Conservation (phyloP, 129 eudicot genomes). For the Centrapalus pauciflorus region DNA sequence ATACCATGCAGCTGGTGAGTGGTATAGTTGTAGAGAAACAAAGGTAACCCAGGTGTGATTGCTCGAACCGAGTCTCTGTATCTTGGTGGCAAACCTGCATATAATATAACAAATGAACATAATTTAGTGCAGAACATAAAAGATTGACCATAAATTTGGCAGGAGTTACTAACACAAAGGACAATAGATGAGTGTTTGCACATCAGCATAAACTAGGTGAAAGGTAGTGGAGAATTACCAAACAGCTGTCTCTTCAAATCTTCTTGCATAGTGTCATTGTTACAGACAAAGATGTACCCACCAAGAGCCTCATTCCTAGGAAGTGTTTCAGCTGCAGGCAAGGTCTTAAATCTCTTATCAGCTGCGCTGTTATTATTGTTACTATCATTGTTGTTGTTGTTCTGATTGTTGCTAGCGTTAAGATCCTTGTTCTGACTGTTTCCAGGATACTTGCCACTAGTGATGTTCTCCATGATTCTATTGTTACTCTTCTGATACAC, state of each 20-base stretch:
- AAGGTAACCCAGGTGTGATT: conserved; percentile 95
- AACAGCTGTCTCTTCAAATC: conserved; percentile 88
- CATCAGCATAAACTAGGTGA: neutral
- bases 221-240: conserved; percentile 41
- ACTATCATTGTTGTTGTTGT: conserved; percentile 30
- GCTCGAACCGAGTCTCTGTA: conserved; percentile 99
- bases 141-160: neutral
- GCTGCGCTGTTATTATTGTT: conserved; percentile 35
- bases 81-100: conserved; percentile 93
- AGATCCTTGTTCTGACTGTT: conserved; percentile 47
- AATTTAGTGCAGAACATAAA: neutral
- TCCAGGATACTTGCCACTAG: conserved; percentile 48
- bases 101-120: neutral
- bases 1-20: conserved; percentile 99
- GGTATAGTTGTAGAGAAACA: conserved; percentile 95
- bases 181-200: neutral
- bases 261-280: conserved; percentile 99
- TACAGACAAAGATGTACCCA: conserved; percentile 98
- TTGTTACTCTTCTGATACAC: conserved; percentile 56
- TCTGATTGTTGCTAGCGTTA: conserved; percentile 26
- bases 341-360: conserved; percentile 95
- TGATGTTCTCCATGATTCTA: conserved; percentile 44
- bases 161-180: neutral
- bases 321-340: conserved; percentile 97
- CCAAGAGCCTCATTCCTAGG: conserved; percentile 97